Evolutionary conservation across 768 basidiomycete species (phyloP).

Genomic region (Lactarius quietus): DNA sequence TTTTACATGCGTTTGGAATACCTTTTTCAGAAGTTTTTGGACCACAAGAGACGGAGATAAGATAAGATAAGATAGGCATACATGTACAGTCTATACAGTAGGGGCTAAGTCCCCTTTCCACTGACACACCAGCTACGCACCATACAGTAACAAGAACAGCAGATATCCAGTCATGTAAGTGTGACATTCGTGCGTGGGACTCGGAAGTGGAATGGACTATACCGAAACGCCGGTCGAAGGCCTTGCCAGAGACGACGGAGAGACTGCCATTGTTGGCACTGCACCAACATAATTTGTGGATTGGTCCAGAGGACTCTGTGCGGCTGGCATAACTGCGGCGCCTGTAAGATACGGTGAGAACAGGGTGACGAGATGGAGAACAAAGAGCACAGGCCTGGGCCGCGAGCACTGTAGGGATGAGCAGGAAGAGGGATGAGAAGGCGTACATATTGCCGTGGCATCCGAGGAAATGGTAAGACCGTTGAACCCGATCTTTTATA

Average conservation of each 20-base stretch:
- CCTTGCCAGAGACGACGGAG: slow-evolving; percentile 39
- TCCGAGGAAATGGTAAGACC: neutral
- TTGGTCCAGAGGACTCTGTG: slow-evolving; percentile 29
- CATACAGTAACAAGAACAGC: too few relatives aligned
- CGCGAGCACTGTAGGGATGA: slow-evolving; percentile 7
- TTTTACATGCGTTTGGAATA: too few relatives aligned
- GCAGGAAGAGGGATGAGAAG: too few relatives aligned
- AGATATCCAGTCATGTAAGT: too few relatives aligned
- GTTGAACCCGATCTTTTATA: slow-evolving; percentile 3
- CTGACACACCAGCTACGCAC: too few relatives aligned
- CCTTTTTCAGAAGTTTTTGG: too few relatives aligned
- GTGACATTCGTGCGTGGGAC: too few relatives aligned
- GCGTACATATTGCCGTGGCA: slow-evolving; percentile 8
- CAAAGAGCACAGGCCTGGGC: neutral
- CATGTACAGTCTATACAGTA: too few relatives aligned
- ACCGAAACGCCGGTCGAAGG: slow-evolving; percentile 48
- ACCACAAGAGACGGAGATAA: too few relatives aligned
- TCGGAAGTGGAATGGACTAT: slow-evolving; percentile 24
- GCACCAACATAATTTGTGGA: slow-evolving; percentile 41
- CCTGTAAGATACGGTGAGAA: slow-evolving; percentile 12
- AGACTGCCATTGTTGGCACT: slow-evolving; percentile 45
- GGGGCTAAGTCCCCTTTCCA: too few relatives aligned
- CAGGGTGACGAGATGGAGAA: neutral
- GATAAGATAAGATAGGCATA: too few relatives aligned
- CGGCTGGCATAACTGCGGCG: slow-evolving; percentile 33